Conservation (phyloP, 257 asterid species). For the Plantago elongata region DNA sequence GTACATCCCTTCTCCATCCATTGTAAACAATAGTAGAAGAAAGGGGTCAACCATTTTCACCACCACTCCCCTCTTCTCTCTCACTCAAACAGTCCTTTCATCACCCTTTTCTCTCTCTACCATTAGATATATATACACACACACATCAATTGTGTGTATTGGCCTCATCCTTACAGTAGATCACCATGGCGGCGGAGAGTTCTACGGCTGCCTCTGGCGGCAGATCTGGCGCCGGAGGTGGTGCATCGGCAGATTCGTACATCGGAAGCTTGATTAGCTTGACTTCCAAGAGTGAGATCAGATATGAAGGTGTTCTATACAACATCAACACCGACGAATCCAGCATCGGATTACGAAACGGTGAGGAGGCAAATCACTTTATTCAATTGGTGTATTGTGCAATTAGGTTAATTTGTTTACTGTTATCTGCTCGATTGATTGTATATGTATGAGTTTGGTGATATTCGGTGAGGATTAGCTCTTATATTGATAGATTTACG, state of each 20-base stretch:
- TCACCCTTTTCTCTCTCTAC: too few relatives aligned
- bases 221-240: conserved; percentile 61
- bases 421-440: not conserved
- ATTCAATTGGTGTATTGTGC: not conserved
- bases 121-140: too few relatives aligned
- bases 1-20: too few relatives aligned
- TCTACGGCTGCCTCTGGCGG: conserved; percentile 41
- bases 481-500: not conserved
- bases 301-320: conserved; percentile 81
- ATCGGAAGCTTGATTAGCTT: conserved; percentile 88
- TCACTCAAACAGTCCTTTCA: too few relatives aligned
- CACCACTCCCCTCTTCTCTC: too few relatives aligned
- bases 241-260: conserved; percentile 81
- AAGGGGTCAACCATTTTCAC: too few relatives aligned
- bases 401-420: not conserved
- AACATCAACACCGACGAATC: conserved; percentile 94
- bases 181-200: conserved; percentile 65
- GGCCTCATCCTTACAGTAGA: not conserved
- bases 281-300: conserved; percentile 96
- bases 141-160: too few relatives aligned
- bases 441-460: not conserved
- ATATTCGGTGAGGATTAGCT: not conserved
- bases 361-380: conserved; percentile 27
- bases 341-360: conserved; percentile 90
- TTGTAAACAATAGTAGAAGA: too few relatives aligned